Evolutionary conservation across 257 asterid species (phyloP).

Genomic region (Solanum habrochaites): DNA sequence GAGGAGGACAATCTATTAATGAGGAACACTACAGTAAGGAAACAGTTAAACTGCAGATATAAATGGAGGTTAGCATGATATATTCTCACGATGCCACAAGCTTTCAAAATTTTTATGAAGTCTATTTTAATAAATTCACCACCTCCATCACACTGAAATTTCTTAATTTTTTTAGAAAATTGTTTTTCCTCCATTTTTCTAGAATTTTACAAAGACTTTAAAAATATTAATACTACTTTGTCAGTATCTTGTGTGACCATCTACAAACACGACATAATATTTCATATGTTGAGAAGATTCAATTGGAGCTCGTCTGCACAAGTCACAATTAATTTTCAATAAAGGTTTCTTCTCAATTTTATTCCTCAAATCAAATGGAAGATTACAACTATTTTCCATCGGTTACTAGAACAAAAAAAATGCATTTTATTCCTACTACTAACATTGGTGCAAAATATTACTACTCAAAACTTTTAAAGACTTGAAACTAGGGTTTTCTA

Average conservation of each 20-base stretch:
- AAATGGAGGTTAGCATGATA: not conserved
- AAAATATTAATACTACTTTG: no score
- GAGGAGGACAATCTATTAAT: not conserved
- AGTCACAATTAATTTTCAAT: not conserved
- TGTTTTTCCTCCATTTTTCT: not conserved
- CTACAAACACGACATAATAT: not conserved
- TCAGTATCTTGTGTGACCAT: not conserved
- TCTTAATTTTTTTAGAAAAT: not conserved
- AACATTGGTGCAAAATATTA: not conserved
- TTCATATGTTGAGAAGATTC: not conserved
- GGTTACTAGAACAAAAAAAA: not conserved
- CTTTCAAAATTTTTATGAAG: not conserved
- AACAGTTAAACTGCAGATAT: no score
- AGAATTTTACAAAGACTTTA: not conserved
- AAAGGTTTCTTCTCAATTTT: not conserved
- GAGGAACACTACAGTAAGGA: not conserved
- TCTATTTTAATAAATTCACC: not conserved
- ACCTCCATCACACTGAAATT: not conserved
- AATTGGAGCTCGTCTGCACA: not conserved
- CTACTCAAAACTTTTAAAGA: not conserved
- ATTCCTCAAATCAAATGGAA: not conserved
- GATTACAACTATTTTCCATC: not conserved
- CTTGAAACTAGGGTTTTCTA: not conserved
- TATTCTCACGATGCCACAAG: not conserved
- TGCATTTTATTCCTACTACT: not conserved